Base-by-base conservation (phyloP, 2,329 filamentous ascomycete genomes). In the Ophiocordyceps camponoti-saundersi region DNA sequence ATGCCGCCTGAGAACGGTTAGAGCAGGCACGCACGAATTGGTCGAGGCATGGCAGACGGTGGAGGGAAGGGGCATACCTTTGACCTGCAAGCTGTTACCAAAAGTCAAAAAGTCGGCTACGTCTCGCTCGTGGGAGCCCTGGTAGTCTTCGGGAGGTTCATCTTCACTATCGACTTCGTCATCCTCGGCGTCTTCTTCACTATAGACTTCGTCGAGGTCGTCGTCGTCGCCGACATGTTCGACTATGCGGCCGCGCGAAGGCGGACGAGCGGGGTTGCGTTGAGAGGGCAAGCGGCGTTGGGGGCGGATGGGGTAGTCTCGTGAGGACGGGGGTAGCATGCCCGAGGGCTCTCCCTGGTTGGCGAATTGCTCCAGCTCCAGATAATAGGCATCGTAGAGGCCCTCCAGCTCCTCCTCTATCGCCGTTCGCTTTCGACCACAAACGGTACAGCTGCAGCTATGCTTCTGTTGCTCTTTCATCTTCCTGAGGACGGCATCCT, bases 391-490 rank as follows among this genome's bases (percentile, higher is more conserved):
- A 67, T 98, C 92, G 65, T 98, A 98, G 13, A 98, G 75, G 18
- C 94, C 89, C 61, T 98, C 92, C 13, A 98, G 72, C 65, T 98
- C 92, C 66, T 98, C 92, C 65, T 98, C 92, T 55, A 98, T 98
- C 39, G 92, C 92, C 13, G 85, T 95, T 47, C 92, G 80, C 69
- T 98, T 98, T 53, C 92, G 79, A 46, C 92, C 92, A 63, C 92
- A 98, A 40, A 98, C 90, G 5, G 88, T 93, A 65, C 92, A 98
- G 62, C 89, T 95, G 70, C 92, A 98, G 2, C 90, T 96, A 63
- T 96, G 89, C 65, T 96, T 96, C 64, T 98, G 92, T 65, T 98
- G 92, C 65, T 98, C 92, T 72, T 98, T 98, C 92, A 98, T 98
- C 71, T 98, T 98, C 60, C 86, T 88, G 48, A 98, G 69, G 0